These are phyloP conservation scores for Phyllostachys edulis DNA, from an alignment of 176 grass and related monocot species.

Conservation along the genomic window DNA sequence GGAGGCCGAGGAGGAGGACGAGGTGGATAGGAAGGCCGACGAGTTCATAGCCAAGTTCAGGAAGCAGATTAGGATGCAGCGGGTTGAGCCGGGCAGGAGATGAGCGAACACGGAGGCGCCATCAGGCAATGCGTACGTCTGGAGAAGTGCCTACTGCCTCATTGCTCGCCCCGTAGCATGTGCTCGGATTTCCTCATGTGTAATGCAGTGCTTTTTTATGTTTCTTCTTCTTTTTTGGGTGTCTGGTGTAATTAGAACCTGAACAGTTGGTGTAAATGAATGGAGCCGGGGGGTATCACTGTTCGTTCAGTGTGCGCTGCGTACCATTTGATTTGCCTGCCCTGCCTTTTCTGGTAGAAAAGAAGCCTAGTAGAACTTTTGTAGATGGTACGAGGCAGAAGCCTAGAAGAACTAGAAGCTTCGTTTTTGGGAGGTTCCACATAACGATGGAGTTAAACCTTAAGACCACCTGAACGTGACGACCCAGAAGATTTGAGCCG, in stretches of 20 bases:
- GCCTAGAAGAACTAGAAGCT: background rate
- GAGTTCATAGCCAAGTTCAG: slow-evolving; percentile 97
- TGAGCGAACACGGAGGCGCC: background rate
- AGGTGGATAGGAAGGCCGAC: slow-evolving; percentile 91
- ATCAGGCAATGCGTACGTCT: background rate
- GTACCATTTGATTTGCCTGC: background rate
- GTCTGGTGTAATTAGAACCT: background rate
- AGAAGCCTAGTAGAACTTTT: background rate
- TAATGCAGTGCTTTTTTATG: background rate
- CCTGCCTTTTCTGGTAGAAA: background rate
- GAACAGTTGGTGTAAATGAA: background rate
- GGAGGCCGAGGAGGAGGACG: slow-evolving; percentile 50
- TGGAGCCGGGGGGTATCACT: background rate
- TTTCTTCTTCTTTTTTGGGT: background rate
- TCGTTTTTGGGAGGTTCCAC: background rate
- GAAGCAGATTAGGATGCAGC: slow-evolving; percentile 89
- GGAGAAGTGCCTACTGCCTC: background rate
- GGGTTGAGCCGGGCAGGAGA: slow-evolving; percentile 34
- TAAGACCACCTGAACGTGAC: background rate
- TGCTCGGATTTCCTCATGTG: background rate
- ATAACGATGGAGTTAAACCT: background rate
- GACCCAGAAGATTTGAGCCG: background rate
- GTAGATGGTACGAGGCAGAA: no score
- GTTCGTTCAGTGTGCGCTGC: background rate
- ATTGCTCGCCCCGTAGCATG: background rate